phyloP scores from a whole-genome alignment of 306 rosid genomes.

The Citrullus colocynthis region DNA sequence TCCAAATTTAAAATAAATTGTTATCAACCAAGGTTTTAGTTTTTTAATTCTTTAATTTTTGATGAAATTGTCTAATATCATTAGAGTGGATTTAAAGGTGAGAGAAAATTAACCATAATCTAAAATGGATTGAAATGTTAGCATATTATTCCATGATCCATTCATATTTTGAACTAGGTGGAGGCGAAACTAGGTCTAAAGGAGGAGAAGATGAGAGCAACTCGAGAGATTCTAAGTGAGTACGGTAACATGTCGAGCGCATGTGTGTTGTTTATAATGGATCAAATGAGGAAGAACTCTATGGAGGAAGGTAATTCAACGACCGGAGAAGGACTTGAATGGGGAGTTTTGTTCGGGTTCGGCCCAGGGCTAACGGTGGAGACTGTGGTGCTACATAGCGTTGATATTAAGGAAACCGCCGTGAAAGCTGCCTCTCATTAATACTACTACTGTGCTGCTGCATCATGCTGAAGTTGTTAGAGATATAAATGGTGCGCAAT shows the following conservation, averaged over 20 bases:
- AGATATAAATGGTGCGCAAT: too few species aligned
- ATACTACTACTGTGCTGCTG: too few species aligned
- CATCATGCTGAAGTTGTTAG: too few species aligned
- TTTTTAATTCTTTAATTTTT: too few species aligned
- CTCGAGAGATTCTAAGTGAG: constrained; percentile 33
- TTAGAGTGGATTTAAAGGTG: too few species aligned
- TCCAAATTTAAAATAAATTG: too few species aligned
- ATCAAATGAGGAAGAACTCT: constrained; percentile 34
- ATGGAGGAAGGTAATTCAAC: constrained; percentile 22
- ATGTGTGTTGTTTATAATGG: constrained; percentile 37
- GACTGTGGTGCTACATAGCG: constrained; percentile 31
- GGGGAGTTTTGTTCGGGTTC: constrained; percentile 50
- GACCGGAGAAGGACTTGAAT: constrained; percentile 40
- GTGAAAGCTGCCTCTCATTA: too few species aligned
- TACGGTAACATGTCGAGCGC: constrained; percentile 55
- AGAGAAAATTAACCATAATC: too few species aligned
- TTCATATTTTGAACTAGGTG: constrained; percentile 4
- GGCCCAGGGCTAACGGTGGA: constrained; percentile 52
- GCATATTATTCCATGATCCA: too few species aligned
- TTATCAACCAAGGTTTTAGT: too few species aligned
- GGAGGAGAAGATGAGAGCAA: constrained; percentile 27
- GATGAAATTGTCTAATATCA: too few species aligned
- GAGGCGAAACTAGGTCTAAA: constrained; percentile 31
- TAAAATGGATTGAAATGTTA: too few species aligned
- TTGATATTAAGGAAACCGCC: neutral